Conservation (phyloP, 1,139 yeast genomes). For the Pichia sp. region DNA sequence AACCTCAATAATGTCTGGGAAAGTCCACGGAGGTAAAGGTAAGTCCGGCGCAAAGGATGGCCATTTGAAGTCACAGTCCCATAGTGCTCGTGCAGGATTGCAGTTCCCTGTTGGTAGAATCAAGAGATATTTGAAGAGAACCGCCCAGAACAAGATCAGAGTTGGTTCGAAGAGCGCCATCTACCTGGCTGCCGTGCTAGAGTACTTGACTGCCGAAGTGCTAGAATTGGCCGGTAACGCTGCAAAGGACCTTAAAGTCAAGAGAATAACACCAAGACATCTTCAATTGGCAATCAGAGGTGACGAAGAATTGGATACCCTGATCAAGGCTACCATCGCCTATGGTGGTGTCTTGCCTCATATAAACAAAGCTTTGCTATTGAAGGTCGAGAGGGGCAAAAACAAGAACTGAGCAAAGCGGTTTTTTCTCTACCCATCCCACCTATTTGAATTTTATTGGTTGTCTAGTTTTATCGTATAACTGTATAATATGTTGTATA, state of each 20-base stretch:
- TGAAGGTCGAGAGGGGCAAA: conserved; percentile 73
- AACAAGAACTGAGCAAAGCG: conserved; percentile 42
- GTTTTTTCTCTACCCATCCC: neutral
- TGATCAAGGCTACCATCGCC: conserved; percentile 96
- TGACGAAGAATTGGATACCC: conserved; percentile 93
- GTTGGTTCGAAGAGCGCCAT: conserved; percentile 80
- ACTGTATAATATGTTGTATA: conserved; percentile 17
- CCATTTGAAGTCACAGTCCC: conserved; percentile 71
- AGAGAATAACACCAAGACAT: conserved; percentile 98
- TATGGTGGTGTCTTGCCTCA: conserved; percentile 99
- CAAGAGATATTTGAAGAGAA: conserved; percentile 87
- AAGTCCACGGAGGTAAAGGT: conserved; percentile 96
- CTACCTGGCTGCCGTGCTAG: conserved; percentile 92
- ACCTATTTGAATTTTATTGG: neutral
- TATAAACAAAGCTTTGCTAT: conserved; percentile 86
- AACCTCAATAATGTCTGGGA: conserved; percentile 72
- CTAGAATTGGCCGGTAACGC: conserved; percentile 99
- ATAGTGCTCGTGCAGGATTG: conserved; percentile 95
- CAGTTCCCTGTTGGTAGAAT: conserved; percentile 99
- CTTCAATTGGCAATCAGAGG: conserved; percentile 97
- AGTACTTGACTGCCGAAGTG: conserved; percentile 95
- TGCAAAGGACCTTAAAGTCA: conserved; percentile 96
- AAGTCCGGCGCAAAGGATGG: conserved; percentile 73
- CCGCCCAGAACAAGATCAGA: conserved; percentile 89
- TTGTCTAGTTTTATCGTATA: neutral